Evolutionary conservation across 345 rosid species (phyloP), one percentile per base, ranked within the genome.

Genomic region (Tarenaya hassleriana): DNA sequence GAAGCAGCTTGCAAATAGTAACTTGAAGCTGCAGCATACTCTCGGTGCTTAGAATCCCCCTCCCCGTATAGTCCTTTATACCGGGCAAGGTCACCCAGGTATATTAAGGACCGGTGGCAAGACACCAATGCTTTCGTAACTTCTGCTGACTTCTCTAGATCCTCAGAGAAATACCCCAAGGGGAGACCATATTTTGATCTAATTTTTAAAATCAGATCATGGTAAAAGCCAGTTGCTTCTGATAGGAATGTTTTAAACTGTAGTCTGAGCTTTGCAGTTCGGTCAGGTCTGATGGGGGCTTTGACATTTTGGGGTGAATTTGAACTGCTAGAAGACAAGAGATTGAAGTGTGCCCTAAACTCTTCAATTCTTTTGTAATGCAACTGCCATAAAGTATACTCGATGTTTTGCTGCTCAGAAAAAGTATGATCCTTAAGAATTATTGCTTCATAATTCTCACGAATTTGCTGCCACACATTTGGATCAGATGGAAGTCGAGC

Each of bases 31-130:
- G 98, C 94, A 21, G 83, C 79, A 76, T 76, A 80, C 61, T 92
- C 94, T 7, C 90, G 84, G 52, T 70, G 62, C 71, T 78, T 88
- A 24, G 95, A 75, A 51, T 83, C 92, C 29, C 83, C 84, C 32
- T 92, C 98, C 62, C 91, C 98, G 65, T 83, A 88, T 27, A 78
- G 39, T 56, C 98, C 98, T 72, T 88, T 92, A 65, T 92, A 92
- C 60, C 96, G 81, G 13, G 95, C 95, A 19, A 92, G 82, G 74
- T 92, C 98, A 64, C 98, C 98, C 68, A 92, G 78, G 78, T 84
- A 92, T 73, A 92, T 88, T 66, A 92, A 78, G 80, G 96, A 92
- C n/a, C 96, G 96, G 62, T 92, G 97, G 68, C 98, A 92, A 50
- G 96, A 92, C 35, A 83, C 75, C 73, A 85, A 60, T 27, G 83